phyloP scores from a whole-genome alignment of 2,329 filamentous ascomycete species.

The Claviceps arundinis region DNA sequence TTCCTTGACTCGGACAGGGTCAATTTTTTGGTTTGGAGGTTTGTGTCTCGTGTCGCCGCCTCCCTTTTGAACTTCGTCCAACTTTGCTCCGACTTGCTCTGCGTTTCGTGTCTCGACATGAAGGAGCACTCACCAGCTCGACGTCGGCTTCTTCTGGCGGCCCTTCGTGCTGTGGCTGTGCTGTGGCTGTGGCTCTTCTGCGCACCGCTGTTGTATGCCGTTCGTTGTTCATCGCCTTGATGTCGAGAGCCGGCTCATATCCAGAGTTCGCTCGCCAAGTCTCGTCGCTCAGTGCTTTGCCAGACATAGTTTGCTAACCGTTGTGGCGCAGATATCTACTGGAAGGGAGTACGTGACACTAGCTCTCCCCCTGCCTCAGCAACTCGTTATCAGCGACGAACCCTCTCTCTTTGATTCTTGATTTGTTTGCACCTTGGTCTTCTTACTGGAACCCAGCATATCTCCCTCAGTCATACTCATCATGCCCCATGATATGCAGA shows the following conservation, averaged over 20 bases:
- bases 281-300: slow-evolving; percentile 6
- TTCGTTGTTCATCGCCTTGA: slow-evolving; percentile 10
- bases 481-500: slow-evolving; percentile 27
- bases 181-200: slow-evolving; percentile 1
- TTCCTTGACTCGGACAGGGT: slow-evolving; percentile 52
- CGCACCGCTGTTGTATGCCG: slow-evolving; percentile 1
- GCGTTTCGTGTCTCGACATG: background rate
- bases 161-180: slow-evolving; percentile 3
- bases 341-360: slow-evolving; percentile 44
- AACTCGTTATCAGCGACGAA: background rate
- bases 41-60: slow-evolving; percentile 23
- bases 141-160: background rate
- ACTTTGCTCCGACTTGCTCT: background rate
- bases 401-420: background rate
- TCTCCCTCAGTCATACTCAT: background rate
- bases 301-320: slow-evolving; percentile 2
- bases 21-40: slow-evolving; percentile 62
- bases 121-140: slow-evolving; percentile 1
- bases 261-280: background rate
- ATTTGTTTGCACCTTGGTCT: background rate
- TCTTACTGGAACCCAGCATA: background rate
- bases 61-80: slow-evolving; percentile 3
- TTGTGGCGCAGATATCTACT: slow-evolving; percentile 37
- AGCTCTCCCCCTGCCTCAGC: background rate
- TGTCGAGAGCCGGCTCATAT: background rate